Percentiles rank a stretch among this genome's conserved stretches.
Conservation (phyloP, 768 basidiomycete genomes). For the Russula abietina region DNA sequence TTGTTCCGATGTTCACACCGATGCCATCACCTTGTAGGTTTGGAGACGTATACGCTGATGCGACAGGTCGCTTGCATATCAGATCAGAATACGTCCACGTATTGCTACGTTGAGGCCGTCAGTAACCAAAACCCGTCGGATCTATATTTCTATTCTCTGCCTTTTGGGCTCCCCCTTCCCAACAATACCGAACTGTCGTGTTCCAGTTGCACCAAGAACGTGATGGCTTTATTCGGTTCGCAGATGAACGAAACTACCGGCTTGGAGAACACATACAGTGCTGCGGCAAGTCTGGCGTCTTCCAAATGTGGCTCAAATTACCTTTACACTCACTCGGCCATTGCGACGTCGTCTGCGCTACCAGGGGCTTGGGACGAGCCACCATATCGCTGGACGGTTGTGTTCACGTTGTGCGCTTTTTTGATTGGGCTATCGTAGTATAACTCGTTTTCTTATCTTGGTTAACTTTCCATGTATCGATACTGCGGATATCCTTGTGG, state of each 20-base stretch:
- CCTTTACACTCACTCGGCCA: conserved; percentile 24
- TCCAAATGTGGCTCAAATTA: conserved; percentile 48
- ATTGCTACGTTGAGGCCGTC: conserved; percentile 70
- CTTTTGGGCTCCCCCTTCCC: conserved; percentile 52
- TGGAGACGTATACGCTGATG: conserved; percentile 60
- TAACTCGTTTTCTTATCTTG: background rate
- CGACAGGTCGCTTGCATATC: conserved; percentile 53
- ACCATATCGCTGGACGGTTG: background rate
- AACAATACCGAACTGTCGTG: conserved; percentile 48
- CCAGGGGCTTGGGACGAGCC: background rate
- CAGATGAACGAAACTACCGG: conserved; percentile 35
- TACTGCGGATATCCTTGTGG: background rate
- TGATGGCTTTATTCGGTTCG: conserved; percentile 50
- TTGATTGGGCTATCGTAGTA: background rate
- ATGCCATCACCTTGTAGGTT: conserved; percentile 35
- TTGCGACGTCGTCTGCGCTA: conserved; percentile 12
- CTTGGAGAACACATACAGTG: conserved; percentile 44
- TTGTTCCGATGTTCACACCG: background rate
- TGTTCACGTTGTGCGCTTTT: background rate
- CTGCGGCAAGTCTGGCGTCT: conserved; percentile 43
- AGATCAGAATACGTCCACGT: conserved; percentile 52
- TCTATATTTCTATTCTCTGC: conserved; percentile 66
- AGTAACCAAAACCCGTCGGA: conserved; percentile 53
- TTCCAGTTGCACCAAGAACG: conserved; percentile 53
- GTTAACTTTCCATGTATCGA: background rate